Evolutionary conservation across 306 rosid species (phyloP), one percentile per base, ranked within the genome.

Genomic region (Ormosia emarginata): DNA sequence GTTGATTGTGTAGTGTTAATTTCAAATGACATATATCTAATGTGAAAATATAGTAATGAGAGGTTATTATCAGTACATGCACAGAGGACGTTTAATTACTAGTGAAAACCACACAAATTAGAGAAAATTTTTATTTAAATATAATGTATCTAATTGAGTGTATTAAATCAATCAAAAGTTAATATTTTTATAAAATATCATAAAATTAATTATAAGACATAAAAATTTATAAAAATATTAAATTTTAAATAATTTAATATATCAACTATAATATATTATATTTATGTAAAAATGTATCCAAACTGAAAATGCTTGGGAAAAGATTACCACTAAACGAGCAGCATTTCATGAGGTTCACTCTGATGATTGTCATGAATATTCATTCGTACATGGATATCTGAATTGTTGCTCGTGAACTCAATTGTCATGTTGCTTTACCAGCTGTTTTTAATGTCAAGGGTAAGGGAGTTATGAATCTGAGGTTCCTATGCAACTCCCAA

Each of bases 341-440:
- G 14, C 13, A 29, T 77, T 9, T 63, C 6, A 78, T 64, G 71
- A 33, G 80, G 56, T 53, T 78, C 80, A 71, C 65, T 30, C 40
- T 34, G 67, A 24, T 2, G 47, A 36, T 40, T 55, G 24, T 62
- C 79, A 83, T 70, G 50, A 40, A 9, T 43, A 56, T 79, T 43
- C 39, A 71, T 43, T 39, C 47, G 59, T 33, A 67, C 75, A 59
- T 47, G 56, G 47, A 59, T 47, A 39, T 44, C 61, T 58, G 43
- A 59, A 12, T 29, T 7, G 61, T 44, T 14, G 47, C 66, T 64
- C 52, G 80, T 78, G 80, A 78, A 72, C 82, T 78, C 49, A 36
- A 9, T 41, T 74, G 67, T 79, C 71, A 76, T 78, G 58, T 69
- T 79, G 30, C 47, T 68, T n/a, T 63, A 9, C 32, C 24, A 41